Conservation (phyloP, 805 yeast genomes). For the Saccharomycopsis oosterbeekiorum region DNA sequence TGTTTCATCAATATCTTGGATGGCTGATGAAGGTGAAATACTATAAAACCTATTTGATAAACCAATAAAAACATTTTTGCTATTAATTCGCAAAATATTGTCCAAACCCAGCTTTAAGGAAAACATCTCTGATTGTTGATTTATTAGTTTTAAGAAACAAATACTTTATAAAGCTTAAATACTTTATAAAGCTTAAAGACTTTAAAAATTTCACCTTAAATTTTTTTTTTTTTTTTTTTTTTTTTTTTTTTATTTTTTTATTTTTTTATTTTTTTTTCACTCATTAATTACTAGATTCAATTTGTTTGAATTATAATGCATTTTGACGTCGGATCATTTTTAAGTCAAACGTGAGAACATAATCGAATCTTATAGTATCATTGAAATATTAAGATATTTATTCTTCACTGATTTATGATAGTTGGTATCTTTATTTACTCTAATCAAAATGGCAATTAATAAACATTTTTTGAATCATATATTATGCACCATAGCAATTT, state of each 20-base stretch:
- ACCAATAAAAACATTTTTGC: not conserved
- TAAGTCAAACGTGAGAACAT: no score
- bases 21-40: not conserved
- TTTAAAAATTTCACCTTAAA: no score
- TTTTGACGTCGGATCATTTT: no score
- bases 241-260: no score
- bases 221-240: no score
- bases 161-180: no score
- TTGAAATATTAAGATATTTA: not conserved
- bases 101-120: not conserved
- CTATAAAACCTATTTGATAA: not conserved
- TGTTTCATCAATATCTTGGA: not conserved
- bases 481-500: not conserved
- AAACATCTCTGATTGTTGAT: not conserved
- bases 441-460: not conserved
- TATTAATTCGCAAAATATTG: not conserved
- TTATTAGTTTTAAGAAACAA: not conserved
- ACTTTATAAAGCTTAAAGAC: no score
- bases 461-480: not conserved
- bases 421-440: not conserved
- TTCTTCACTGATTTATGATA: not conserved
- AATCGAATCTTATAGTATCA: no score
- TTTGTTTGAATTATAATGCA: no score
- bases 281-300: no score
- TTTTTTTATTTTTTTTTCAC: no score